Percentiles rank a stretch among this genome's conserved stretches.
phyloP scores from a whole-genome alignment of 2,329 filamentous ascomycete genomes.

The Sclerotinia borealis region DNA sequence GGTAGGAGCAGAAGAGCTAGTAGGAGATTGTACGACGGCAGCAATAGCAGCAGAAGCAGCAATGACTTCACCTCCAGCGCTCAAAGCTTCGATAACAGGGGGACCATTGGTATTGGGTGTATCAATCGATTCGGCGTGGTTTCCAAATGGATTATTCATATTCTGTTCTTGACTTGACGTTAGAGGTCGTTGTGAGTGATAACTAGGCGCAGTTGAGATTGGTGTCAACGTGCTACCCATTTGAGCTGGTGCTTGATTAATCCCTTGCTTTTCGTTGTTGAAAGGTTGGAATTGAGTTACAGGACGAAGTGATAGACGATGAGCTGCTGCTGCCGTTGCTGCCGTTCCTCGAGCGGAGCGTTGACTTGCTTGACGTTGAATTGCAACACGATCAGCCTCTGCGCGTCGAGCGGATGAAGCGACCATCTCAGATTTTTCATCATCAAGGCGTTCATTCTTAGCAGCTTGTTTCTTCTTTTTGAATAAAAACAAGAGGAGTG shows the following conservation, averaged over 20 bases:
- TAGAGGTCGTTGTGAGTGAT: not conserved
- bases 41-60: constrained; percentile 24
- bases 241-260: not conserved
- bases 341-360: constrained; percentile 21
- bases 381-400: constrained; percentile 26
- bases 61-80: constrained; percentile 36
- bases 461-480: constrained; percentile 64
- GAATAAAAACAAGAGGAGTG: constrained; percentile 67
- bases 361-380: constrained; percentile 1
- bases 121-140: constrained; percentile 47
- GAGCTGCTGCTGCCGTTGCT: constrained; percentile 48
- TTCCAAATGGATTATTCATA: constrained; percentile 65
- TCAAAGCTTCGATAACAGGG: constrained; percentile 35
- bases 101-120: constrained; percentile 38
- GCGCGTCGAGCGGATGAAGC: constrained; percentile 16
- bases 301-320: constrained; percentile 77
- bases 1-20: constrained; percentile 9
- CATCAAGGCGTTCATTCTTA: constrained; percentile 45
- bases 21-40: constrained; percentile 22
- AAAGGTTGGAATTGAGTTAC: constrained; percentile 77
- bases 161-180: constrained; percentile 40
- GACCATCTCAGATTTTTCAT: constrained; percentile 50
- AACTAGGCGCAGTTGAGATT: not conserved
- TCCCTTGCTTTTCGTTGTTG: constrained; percentile 38
- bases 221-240: not conserved